These are phyloP conservation scores for Moringa oleifera DNA, from an alignment of 345 rosid species.

Conservation along the genomic window DNA sequence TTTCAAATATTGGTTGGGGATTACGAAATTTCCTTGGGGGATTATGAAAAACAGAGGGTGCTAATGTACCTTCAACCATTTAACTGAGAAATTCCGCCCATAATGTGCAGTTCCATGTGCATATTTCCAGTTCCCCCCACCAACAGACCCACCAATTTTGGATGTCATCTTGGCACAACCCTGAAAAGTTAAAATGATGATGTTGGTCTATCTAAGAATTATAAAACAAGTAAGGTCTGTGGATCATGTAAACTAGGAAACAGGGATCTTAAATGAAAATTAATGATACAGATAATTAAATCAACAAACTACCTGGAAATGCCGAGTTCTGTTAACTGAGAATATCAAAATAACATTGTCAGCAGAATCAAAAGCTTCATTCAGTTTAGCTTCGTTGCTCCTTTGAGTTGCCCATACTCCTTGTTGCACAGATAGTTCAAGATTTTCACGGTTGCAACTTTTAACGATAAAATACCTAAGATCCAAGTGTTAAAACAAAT, in stretches of 20 bases:
- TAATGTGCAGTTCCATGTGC: slow-evolving; percentile 98
- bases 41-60: neutral
- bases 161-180: slow-evolving; percentile 99
- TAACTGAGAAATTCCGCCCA: slow-evolving; percentile 95
- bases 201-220: neutral
- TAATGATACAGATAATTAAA: slow-evolving; percentile 14
- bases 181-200: slow-evolving; percentile 28
- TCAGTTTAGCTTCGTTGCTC: slow-evolving; percentile 96
- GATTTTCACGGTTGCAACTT: slow-evolving; percentile 93
- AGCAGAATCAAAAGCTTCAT: slow-evolving; percentile 90
- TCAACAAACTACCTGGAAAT: slow-evolving; percentile 76
- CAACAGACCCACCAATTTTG: slow-evolving; percentile 81
- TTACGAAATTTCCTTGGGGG: slow-evolving; percentile 2
- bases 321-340: slow-evolving; percentile 92
- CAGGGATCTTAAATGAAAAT: neutral
- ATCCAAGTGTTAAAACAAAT: slow-evolving; percentile 20
- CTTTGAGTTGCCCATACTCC: slow-evolving; percentile 99
- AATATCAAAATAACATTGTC: slow-evolving; percentile 90
- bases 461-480: slow-evolving; percentile 95
- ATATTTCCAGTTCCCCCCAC: slow-evolving; percentile 97
- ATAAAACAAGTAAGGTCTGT: neutral
- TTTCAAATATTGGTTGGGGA: slow-evolving; percentile 7
- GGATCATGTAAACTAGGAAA: slow-evolving; percentile 1
- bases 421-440: slow-evolving; percentile 97
- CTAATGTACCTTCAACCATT: slow-evolving; percentile 84